Evolutionary conservation across 192 early-diverging fungal genomes (phyloP).

Genomic region (Rhizophagus sp.): DNA sequence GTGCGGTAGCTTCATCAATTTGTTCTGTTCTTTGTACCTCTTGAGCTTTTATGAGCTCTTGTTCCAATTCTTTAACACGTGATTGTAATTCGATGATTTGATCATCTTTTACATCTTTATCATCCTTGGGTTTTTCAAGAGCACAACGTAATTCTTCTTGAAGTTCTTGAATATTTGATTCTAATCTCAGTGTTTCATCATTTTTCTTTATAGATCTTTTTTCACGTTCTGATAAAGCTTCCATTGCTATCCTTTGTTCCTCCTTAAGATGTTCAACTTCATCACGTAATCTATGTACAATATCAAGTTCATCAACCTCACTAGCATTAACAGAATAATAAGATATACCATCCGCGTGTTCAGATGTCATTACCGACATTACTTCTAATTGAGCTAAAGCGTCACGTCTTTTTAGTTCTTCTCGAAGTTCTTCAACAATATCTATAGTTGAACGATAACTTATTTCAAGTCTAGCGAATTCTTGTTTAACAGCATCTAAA

Average conservation of each 20-base stretch:
- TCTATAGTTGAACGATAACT: slow-evolving; percentile 27
- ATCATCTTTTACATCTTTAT: slow-evolving; percentile 7
- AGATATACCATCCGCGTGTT: background rate
- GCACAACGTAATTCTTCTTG: background rate
- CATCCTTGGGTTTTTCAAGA: background rate
- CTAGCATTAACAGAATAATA: background rate
- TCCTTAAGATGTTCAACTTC: slow-evolving; percentile 26
- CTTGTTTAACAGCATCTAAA: slow-evolving; percentile 21
- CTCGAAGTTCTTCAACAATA: slow-evolving; percentile 25
- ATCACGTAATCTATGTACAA: slow-evolving; percentile 15
- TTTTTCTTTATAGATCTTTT: background rate
- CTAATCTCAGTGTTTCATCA: background rate
- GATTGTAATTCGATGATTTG: background rate
- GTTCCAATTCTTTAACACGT: slow-evolving; percentile 9
- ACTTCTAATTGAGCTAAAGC: slow-evolving; percentile 14
- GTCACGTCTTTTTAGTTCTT: slow-evolving; percentile 29
- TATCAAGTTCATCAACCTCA: slow-evolving; percentile 21
- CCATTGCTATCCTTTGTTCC: slow-evolving; percentile 12
- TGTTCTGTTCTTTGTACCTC: background rate
- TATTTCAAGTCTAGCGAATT: slow-evolving; percentile 24
- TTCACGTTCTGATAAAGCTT: slow-evolving; percentile 9
- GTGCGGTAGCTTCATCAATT: background rate
- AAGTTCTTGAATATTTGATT: background rate
- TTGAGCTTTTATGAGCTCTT: slow-evolving; percentile 7
- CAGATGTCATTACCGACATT: slow-evolving; percentile 16